A percentile compares a stretch with the other conserved stretches of the same genome.
These are phyloP conservation scores for Russula lepida DNA, from an alignment of 768 basidiomycete genomes.

Conservation along the genomic window DNA sequence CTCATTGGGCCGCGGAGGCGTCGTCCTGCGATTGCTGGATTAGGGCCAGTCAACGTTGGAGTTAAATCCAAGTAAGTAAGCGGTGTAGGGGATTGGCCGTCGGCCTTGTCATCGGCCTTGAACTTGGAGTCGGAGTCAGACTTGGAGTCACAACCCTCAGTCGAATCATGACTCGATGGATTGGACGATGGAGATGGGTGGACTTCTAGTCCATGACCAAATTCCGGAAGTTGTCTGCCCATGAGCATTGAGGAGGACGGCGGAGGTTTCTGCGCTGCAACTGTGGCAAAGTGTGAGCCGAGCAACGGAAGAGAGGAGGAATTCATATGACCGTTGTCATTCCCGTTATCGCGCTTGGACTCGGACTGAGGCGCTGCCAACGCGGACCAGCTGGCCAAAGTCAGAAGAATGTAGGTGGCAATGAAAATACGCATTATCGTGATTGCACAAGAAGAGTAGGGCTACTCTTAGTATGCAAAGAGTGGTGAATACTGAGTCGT, in stretches of 20 bases:
- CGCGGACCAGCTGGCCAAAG: background rate
- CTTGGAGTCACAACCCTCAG: too few species aligned
- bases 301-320: background rate
- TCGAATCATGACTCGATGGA: too few species aligned
- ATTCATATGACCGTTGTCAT: background rate
- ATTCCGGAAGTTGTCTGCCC: background rate
- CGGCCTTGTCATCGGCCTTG: too few species aligned
- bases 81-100: too few species aligned
- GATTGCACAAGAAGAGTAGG: background rate
- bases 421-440: background rate
- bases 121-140: too few species aligned
- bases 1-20: background rate
- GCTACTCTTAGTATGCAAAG: background rate
- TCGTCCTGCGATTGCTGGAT: too few species aligned
- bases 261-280: background rate
- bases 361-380: background rate
- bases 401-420: background rate
- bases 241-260: background rate
- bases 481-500: background rate
- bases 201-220: too few species aligned
- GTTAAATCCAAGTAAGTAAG: too few species aligned
- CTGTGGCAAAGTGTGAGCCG: background rate
- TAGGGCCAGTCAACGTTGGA: background rate
- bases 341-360: too few species aligned
- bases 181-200: too few species aligned